Base-by-base conservation (phyloP, 108 stramenopile genomes). In the Aurantiochytrium sp. region DNA sequence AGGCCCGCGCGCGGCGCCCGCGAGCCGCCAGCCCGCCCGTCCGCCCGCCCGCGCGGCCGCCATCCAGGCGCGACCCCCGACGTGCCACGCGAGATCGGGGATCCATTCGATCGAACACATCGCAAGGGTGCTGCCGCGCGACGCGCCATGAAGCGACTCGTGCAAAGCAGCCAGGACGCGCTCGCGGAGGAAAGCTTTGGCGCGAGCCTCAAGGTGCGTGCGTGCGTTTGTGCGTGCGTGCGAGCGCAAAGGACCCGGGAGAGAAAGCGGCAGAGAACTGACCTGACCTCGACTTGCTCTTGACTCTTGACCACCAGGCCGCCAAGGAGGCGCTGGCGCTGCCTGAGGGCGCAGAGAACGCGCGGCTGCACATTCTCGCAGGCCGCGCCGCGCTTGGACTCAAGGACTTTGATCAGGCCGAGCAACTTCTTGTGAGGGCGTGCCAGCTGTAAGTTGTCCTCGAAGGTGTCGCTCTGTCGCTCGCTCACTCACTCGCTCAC, bases 161-260 rank as follows among this genome's bases (percentile, higher is more conserved):
- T 81, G 73, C 73, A 81, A 24, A 24, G 21, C 42, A 81, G 73
- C 73, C 73, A 81, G 73, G 42, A 48, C 12, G 73, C 73, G 3
- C 73, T 81, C 42, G 73, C 21, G 73, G 73, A 81, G 45, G 39
- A 30, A 19, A 48, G 45, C 73, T 41, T 48, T 48, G 73, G 42
- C 24, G n/a, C 39, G 8, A 81, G 73, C 73, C 45, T 81, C 42
- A 81, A 81, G 3, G 73, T 81, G 32, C 10, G 73, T 81, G 0
- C 15, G n/a, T 68, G 19, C 10, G 15, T 24, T 31, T 32, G 3
- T 12, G 17, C n/a, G n/a, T 0, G 73, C 2, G 45, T 17, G 19
- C 6, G 45, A 65, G 32, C 8, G 34, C 22, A 65, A 65, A 4
- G 15, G 6, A 10, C 4, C 10, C 15, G 59, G 34, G 10, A 3